phyloP scores from a whole-genome alignment of 257 asterid genomes.

The Solanum pinnatisectum region DNA sequence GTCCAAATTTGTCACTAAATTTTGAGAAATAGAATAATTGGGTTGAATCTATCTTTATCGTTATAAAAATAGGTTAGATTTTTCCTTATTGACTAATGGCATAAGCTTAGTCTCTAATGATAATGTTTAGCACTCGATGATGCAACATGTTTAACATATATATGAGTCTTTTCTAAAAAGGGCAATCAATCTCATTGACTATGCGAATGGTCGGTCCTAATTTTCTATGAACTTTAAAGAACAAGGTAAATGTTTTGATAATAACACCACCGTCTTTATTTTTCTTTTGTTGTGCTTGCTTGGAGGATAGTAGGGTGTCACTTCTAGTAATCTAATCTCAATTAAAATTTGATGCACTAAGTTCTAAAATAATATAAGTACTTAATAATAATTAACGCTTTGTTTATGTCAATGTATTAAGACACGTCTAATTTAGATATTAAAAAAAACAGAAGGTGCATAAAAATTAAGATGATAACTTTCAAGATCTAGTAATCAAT shows the following conservation, averaged over 20 bases:
- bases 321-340: no score
- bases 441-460: neutral
- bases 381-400: neutral
- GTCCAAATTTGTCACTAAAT: neutral
- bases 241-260: rapidly evolving
- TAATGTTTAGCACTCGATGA: neutral
- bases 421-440: no score
- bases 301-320: neutral
- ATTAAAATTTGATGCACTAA: neutral
- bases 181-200: rapidly evolving
- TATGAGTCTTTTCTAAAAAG: neutral
- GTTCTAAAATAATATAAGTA: no score
- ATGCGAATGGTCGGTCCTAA: rapidly evolving
- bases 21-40: neutral
- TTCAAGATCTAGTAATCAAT: neutral
- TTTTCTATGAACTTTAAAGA: no score
- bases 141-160: neutral
- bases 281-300: neutral
- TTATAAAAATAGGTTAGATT: neutral
- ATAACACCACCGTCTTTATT: no score
- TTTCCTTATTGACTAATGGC: neutral
- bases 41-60: neutral
- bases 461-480: no score
- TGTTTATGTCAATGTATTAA: neutral
- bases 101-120: neutral